These are phyloP conservation scores for Emiliania huxleyi DNA, from an alignment of 78 protist species.

Conservation along the genomic window DNA sequence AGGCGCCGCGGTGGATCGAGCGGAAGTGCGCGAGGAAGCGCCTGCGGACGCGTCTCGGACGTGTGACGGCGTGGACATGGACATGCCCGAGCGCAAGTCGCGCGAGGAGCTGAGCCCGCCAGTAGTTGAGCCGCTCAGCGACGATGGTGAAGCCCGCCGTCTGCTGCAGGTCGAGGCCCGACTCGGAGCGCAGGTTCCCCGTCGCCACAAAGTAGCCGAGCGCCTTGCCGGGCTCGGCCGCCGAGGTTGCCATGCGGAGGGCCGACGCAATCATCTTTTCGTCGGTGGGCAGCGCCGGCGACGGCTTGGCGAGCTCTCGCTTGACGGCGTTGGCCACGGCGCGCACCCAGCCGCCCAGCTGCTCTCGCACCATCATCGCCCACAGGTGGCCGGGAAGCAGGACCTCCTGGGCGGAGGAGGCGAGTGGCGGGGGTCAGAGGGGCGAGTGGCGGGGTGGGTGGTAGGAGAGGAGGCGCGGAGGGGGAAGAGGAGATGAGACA, in stretches of 20 bases:
- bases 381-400: constrained; percentile 83
- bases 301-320: neutral
- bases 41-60: no score
- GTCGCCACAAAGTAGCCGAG: constrained; percentile 75
- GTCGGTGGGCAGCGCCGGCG: neutral
- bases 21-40: constrained; percentile 92
- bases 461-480: no score
- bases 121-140: constrained; percentile 93
- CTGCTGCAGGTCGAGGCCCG: constrained; percentile 92
- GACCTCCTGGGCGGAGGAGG: constrained; percentile 81
- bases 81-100: no score
- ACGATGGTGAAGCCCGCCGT: constrained; percentile 84
- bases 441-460: no score
- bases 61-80: no score
- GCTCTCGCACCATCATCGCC: constrained; percentile 31
- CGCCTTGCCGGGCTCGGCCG: neutral
- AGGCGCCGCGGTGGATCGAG: constrained; percentile 80
- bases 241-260: neutral
- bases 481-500: no score
- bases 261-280: neutral
- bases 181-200: constrained; percentile 75
- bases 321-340: neutral
- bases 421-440: no score
- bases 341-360: neutral
- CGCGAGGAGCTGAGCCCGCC: no score